A percentile compares a stretch with the other conserved stretches of the same genome.
These are phyloP conservation scores for Solanum rostratum DNA, from an alignment of 257 asterid species.

Conservation along the genomic window DNA sequence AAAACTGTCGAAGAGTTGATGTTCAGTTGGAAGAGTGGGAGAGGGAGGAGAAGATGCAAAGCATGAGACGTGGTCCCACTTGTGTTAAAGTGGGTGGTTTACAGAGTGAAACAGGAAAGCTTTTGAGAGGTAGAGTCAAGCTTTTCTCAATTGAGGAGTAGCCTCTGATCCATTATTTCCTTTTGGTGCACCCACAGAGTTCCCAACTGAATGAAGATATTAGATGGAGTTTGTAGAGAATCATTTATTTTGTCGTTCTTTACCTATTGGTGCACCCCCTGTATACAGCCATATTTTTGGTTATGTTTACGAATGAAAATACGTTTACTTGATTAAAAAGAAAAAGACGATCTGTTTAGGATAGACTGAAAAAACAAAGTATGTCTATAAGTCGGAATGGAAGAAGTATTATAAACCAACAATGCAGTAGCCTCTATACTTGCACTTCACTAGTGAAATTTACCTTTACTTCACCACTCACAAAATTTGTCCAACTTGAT, in stretches of 20 bases:
- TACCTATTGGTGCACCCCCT: background rate
- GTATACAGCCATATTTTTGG: background rate
- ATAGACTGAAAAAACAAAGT: background rate
- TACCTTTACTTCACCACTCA: background rate
- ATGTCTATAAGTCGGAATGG: background rate
- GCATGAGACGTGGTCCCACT: background rate
- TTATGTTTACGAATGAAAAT: background rate
- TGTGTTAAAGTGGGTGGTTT: background rate
- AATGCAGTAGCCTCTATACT: background rate
- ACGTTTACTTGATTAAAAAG: background rate
- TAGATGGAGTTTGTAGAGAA: background rate
- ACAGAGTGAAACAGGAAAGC: background rate
- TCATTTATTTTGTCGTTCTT: background rate
- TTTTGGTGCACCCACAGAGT: background rate
- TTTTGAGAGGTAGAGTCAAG: background rate
- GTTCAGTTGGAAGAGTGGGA: background rate
- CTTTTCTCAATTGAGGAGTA: background rate
- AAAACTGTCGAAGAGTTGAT: background rate
- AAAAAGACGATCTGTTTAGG: background rate
- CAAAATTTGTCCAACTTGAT: background rate
- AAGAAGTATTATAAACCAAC: background rate
- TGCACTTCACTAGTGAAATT: background rate
- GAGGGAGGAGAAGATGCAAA: background rate
- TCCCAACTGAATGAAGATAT: background rate
- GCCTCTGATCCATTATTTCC: background rate